Base-by-base conservation (phyloP, 2,329 filamentous ascomycete species). In the Colletotrichum noveboracense region DNA sequence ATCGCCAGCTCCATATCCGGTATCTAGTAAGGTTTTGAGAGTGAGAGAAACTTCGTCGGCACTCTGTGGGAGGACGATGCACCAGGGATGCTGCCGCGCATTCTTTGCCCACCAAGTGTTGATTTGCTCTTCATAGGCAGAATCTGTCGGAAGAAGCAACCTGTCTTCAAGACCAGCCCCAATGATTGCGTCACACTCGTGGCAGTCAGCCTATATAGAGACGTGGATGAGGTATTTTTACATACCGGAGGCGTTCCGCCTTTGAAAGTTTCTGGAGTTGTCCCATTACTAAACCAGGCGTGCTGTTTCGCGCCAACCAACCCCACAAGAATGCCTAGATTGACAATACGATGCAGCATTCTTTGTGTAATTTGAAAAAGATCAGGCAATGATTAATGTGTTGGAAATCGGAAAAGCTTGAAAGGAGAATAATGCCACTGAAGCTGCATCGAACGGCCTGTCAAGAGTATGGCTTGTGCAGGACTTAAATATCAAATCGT, bases 51-150 rank as follows among this genome's bases (percentile, higher is more conserved):
- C 79, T 72, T 83, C 81, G 1, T 55, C 38, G 2, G 78, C 76
- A 24, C 69, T 77, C 21, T 66, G 70, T 2, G 81, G 80, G 3
- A 77, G 75, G 18, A 82, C 79, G 72, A 83, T 75, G 71, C 82
- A 83, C 52, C 74, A 78, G 10, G 82, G 81, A 21, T 66, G 71
- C 5, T 79, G 61, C n/a, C 73, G 78, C 36, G 78, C 70, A 9
- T 75, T 68, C 2, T 32, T 71, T 12, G 77, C 79, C 56, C 73
- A 81, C 76, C 70, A 76, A 5, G 72, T 67, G n/a, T 32, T 60
- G 2, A 78, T 38, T 9, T 76, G 72, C 3, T 69, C 60, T 26
- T 68, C 55, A 26, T 78, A 78, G 3, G 73, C 64, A 14, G 28
- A 21, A 16, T 68, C 67, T 3, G 66, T 18, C 2, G 73, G 32